Base-by-base conservation (phyloP, 2,329 filamentous ascomycete species). In the Phialocephala subalpina region DNA sequence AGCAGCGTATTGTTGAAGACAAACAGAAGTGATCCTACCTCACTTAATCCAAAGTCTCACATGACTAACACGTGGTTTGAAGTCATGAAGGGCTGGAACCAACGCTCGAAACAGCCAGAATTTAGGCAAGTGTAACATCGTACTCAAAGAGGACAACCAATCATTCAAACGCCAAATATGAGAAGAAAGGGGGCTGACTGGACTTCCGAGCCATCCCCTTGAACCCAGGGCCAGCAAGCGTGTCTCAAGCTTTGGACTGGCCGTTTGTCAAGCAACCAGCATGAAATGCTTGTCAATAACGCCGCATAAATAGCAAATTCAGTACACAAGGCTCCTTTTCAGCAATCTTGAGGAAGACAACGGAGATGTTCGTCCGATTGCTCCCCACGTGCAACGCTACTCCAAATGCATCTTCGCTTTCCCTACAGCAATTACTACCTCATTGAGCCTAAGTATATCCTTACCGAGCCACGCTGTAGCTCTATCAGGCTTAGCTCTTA, bases 361-460 rank as follows among this genome's bases (percentile, higher is more conserved):
- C 49, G 49, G 49, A 33, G 25, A 29, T n/a, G 12, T 29, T 53
- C 49, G 14, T 53, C 49, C 49, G 25, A 59, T 60, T 49, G 3
- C 56, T 35, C 20, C 55, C 58, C 63, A 64, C 63, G 58, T 64
- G 57, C 49, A 11, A 18, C 36, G 36, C 63, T 64, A 60, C 27
- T 1, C 58, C 49, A 40, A 20, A 63, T 58, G 38, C 2, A 52
- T 36, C n/a, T 22, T 58, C 33, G 20, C 18, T 53, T 27, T 27
- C 22, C 63, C 58, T 36, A 38, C 49, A 35, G 49, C 38, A 18
- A 20, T 18, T 25, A 22, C 20, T 35, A 47, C 20, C 58, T 57
- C 36, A 42, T 60, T n/a, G 12, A n/a, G 58, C 45, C 27, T 18
- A 49, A n/a, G 38, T 22, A 6, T 25, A 16, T 33, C 22, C 25